Evolutionary conservation across 208 protist genomes (phyloP).

Genomic region (Acanthamoeba sp.): DNA sequence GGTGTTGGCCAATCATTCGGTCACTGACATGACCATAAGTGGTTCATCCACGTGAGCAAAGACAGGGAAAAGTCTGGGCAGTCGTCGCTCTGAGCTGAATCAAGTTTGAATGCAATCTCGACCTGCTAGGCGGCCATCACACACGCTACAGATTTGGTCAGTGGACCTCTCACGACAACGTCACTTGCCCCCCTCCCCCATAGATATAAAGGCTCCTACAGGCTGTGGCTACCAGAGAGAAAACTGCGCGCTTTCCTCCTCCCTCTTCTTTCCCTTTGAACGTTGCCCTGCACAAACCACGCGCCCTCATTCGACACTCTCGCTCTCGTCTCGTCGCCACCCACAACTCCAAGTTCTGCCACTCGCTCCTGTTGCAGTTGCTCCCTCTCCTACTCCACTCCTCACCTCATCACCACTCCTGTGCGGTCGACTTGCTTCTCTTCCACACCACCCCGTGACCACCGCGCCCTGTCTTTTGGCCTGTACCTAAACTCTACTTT

Average conservation of each 20-base stretch:
- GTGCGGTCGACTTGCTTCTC: no score
- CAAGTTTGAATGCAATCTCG: constrained; percentile 45
- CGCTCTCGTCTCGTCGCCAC: neutral
- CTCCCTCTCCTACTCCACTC: no score
- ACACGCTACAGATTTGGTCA: no score
- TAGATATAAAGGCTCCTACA: neutral
- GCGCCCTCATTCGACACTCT: no score
- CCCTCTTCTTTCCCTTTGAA: neutral
- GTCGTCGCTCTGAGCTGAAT: neutral
- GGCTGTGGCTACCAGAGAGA: neutral
- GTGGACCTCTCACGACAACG: neutral
- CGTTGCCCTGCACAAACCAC: no score
- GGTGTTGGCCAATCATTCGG: neutral
- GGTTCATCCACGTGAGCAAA: neutral
- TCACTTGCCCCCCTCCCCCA: neutral
- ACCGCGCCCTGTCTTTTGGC: no score
- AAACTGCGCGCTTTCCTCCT: constrained; percentile 34
- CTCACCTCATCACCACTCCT: no score
- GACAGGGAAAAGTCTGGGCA: constrained; percentile 50
- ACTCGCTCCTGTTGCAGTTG: no score
- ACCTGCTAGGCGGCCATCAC: neutral
- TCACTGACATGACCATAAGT: neutral
- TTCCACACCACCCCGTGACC: no score
- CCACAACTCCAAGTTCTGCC: no score
- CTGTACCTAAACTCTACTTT: no score